Evolutionary conservation across 1,284 basidiomycete species (phyloP), one percentile per base, ranked within the genome.

Genomic region (Lentinus polychrous): DNA sequence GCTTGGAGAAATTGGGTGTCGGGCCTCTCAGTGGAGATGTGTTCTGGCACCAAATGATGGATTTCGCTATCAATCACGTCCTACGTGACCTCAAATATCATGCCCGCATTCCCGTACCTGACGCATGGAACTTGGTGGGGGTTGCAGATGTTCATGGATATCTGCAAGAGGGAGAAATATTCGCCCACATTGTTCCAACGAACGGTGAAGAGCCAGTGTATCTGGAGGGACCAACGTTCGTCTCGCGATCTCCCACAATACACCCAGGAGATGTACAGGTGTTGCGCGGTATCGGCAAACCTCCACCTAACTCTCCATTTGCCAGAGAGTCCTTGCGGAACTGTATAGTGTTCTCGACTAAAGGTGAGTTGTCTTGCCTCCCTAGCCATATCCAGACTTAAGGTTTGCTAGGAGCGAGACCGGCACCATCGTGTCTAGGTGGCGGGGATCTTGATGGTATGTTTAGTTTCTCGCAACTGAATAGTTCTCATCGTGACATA

Each of bases 241-340:
- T 86, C 36, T 79, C 81, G 12, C 72, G 83, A 11, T 83, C 79
- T 1, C 83, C 83, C 0, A 76, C 74, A 2, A 79, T 83, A 27
- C 81, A 83, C 57, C 83, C 81, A 2, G 83, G 83, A 0, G 84
- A 86, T 60, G 76, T 84, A 1, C 79, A 79, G 56, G 60, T 83
- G 15, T 81, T 72, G 3, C 53, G 58, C 7, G 83, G 81, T 1
- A 81, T 86, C 23, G 83, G 83, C 5, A 52, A 50, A n/a, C 81
- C 81, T 0, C 77, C 75, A 0, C 54, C 61, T 8, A 72, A 68
- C 2, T 76, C 76, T 2, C 72, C 71, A n/a, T 81, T 83, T 57
- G 68, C 52, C 2, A 60, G 55, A 2, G 78, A 83, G 54, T 69
- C 73, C 1, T 58, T 81, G 10, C 57, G 66, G 5, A 82, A 83